Evolutionary conservation across 192 early-diverging fungal species (phyloP).

Genomic region (Backusella parvicylindrica): DNA sequence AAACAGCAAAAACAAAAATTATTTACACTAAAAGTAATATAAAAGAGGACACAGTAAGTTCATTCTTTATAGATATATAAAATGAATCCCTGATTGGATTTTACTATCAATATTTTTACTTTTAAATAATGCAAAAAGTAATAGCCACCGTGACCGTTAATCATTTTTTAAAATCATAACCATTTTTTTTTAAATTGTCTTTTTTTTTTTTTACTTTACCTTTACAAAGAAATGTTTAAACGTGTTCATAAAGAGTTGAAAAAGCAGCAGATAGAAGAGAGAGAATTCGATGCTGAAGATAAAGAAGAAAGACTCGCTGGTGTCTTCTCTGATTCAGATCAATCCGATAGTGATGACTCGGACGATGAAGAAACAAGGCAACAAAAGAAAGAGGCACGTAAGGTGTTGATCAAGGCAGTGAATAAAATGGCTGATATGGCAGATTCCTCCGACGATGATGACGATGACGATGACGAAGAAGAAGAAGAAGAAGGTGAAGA

Average conservation of each 20-base stretch:
- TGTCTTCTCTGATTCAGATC: constrained; percentile 23
- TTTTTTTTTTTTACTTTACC: neutral
- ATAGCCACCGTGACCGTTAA: constrained; percentile 16
- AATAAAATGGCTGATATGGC: neutral
- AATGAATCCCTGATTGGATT: too few relatives aligned
- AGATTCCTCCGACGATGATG: neutral
- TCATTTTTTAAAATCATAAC: neutral
- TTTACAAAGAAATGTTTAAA: constrained; percentile 25
- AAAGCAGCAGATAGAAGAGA: constrained; percentile 31
- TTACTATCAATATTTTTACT: too few relatives aligned
- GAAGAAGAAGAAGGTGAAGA: neutral
- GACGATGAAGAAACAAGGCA: constrained; percentile 15
- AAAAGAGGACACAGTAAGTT: too few relatives aligned
- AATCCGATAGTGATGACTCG: neutral
- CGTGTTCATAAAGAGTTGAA: constrained; percentile 29
- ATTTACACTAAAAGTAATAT: too few relatives aligned
- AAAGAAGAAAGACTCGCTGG: constrained; percentile 22
- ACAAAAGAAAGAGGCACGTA: neutral
- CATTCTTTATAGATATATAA: too few relatives aligned
- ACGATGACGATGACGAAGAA: constrained; percentile 1
- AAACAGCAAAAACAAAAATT: too few relatives aligned
- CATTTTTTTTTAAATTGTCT: neutral
- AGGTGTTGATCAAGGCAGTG: neutral
- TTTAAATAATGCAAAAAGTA: neutral
- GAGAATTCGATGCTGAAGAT: constrained; percentile 13